Evolutionary conservation across 2,329 filamentous ascomycete species (phyloP), one percentile per base, ranked within the genome.

Genomic region (Trichophyton rubrum): DNA sequence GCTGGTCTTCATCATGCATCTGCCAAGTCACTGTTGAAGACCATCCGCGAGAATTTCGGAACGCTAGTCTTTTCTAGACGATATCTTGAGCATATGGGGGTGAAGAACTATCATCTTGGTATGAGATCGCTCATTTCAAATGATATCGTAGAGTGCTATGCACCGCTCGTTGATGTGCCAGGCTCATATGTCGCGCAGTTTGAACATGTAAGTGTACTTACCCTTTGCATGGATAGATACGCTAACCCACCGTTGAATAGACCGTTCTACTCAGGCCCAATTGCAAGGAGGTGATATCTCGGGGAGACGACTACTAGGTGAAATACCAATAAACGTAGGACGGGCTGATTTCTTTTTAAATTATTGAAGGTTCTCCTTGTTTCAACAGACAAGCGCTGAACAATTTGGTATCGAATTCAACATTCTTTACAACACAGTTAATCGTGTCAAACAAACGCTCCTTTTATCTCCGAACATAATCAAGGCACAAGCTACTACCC

Each of bases 101-200:
- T 80, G 17, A 77, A 84, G 51, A 77, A 78, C 35, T 86, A 86
- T 64, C 69, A 83, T 57, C 77, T 81, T 0, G 83, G 82, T 79
- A 74, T 86, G 70, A 84, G 83, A 61, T 78, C 75, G 41, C 75
- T 86, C 24, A 76, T 84, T 0, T 75, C 78, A 5, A 75, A 80
- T 59, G 84, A 82, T 0, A 76, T 86, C 20, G 73, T 86, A 2
- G 79, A 85, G 47, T 70, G 75, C 3, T 83, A 86, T 66, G 71
- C 72, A 13, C 84, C 83, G 1, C 72, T 86, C 27, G 72, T 77
- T 38, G 84, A 86, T 64, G 69, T 81, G 47, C 75, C 78, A 63
- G 83, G 83, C 1, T 85, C 82, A 1, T 85, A 85, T 67, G 79
- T 80, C 3, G 84, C 84, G 8, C 84, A 86, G 65, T 86, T 82